phyloP scores from a whole-genome alignment of 75 land plant genomes.

The Adiantum capillusveneris region DNA sequence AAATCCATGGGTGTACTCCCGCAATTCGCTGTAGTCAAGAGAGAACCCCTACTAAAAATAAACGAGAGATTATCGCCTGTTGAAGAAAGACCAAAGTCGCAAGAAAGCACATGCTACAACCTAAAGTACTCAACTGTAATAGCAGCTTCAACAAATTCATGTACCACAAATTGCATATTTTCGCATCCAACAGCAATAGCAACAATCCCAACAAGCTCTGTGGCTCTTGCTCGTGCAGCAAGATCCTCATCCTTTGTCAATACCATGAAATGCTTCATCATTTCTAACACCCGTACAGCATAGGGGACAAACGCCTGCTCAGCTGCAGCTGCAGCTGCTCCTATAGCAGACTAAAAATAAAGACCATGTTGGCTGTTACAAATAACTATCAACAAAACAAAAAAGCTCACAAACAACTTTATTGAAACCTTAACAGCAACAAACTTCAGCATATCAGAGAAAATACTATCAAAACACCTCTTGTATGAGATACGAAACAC shows the following conservation, averaged over 20 bases:
- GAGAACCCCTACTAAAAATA: constrained; percentile 78
- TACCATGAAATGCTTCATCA: constrained; percentile 84
- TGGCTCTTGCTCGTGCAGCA: constrained; percentile 81
- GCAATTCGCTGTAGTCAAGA: constrained; percentile 86
- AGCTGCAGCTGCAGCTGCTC: constrained; percentile 92
- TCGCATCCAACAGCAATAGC: constrained; percentile 77
- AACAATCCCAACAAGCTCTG: constrained; percentile 90
- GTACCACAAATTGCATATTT: constrained; percentile 70
- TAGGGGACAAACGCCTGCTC: constrained; percentile 82
- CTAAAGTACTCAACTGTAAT: constrained; percentile 39
- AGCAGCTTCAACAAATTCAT: constrained; percentile 91
- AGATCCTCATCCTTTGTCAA: constrained; percentile 89
- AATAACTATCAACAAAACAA: too few relatives aligned
- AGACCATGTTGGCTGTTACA: not conserved
- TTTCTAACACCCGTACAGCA: constrained; percentile 69
- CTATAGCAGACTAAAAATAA: constrained; percentile 87
- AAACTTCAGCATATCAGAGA: too few relatives aligned
- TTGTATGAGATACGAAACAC: too few relatives aligned
- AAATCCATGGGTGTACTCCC: constrained; percentile 97
- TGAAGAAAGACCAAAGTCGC: too few relatives aligned
- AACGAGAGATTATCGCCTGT: too few relatives aligned
- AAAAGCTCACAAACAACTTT: too few relatives aligned
- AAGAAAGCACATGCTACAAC: too few relatives aligned
- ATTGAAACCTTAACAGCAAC: too few relatives aligned
- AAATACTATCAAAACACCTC: too few relatives aligned